Evolutionary conservation across 2,329 filamentous ascomycete species (phyloP).

Genomic region (Lecanosticta acicola): DNA sequence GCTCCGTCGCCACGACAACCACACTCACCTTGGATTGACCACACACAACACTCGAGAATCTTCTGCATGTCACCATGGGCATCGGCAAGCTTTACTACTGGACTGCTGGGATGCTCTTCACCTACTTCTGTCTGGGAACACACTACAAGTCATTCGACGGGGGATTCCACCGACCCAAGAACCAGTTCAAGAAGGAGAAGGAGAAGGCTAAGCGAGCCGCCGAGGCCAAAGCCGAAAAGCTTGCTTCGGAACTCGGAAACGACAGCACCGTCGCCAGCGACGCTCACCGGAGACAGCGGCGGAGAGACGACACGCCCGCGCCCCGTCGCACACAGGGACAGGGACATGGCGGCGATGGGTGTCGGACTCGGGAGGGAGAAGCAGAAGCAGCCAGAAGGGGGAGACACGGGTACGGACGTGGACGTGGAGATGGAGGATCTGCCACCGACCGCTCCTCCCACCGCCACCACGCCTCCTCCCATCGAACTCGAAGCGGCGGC

Average conservation of each 20-base stretch:
- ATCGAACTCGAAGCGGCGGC: too few relatives aligned
- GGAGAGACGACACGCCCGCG: conserved; percentile 10
- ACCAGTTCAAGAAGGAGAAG: conserved; percentile 14
- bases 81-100: conserved; percentile 29
- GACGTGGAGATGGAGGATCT: conserved; percentile 4
- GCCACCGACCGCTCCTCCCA: conserved; percentile 2
- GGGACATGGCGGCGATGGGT: not conserved
- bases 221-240: conserved; percentile 5
- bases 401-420: too few relatives aligned
- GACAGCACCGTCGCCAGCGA: not conserved
- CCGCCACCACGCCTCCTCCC: conserved; percentile 4
- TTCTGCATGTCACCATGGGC: conserved; percentile 20
- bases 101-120: conserved; percentile 14
- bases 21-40: not conserved
- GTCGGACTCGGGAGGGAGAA: conserved; percentile 3
- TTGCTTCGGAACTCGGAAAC: conserved; percentile 7
- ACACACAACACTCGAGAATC: not conserved
- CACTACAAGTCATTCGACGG: conserved; percentile 25
- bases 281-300: not conserved
- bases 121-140: conserved; percentile 15
- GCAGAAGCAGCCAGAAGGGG: too few relatives aligned
- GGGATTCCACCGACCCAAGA: conserved; percentile 19
- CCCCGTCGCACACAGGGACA: conserved; percentile 1
- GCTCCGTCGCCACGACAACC: conserved; percentile 4
- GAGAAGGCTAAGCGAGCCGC: conserved; percentile 11